These are phyloP conservation scores for Linum lewisii DNA, from an alignment of 345 rosid genomes.

Conservation along the genomic window DNA sequence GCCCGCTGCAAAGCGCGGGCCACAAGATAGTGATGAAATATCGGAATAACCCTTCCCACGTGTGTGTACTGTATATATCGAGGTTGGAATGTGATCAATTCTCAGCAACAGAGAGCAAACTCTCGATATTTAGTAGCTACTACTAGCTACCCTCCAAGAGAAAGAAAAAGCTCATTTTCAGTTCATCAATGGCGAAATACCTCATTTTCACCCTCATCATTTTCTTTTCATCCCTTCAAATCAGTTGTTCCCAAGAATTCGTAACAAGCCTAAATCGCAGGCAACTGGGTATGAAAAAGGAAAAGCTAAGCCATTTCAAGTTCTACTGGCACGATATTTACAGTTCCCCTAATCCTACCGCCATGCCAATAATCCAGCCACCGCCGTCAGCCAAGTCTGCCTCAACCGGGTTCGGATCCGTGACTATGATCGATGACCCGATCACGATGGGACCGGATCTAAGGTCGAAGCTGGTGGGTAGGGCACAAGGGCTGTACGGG, in stretches of 20 bases:
- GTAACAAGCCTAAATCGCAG: not conserved
- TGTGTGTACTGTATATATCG: too few relatives aligned
- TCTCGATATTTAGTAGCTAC: too few relatives aligned
- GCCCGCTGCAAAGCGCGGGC: too few relatives aligned
- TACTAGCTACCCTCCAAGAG: too few relatives aligned
- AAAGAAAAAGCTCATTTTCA: too few relatives aligned
- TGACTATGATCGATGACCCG: constrained; percentile 3
- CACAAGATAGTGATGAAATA: too few relatives aligned
- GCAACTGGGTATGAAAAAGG: not conserved
- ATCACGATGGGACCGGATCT: constrained; percentile 1
- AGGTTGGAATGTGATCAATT: too few relatives aligned
- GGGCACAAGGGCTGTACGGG: constrained; percentile 1
- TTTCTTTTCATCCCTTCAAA: too few relatives aligned
- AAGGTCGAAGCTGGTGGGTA: not conserved
- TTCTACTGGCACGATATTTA: constrained; percentile 5
- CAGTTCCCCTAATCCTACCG: not conserved
- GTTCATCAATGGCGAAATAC: too few relatives aligned
- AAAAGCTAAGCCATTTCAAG: not conserved
- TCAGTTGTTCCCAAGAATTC: not conserved
- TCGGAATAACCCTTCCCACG: too few relatives aligned
- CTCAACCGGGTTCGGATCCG: constrained; percentile 5
- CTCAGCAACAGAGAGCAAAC: too few relatives aligned
- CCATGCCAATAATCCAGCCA: not conserved
- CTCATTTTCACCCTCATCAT: too few relatives aligned
- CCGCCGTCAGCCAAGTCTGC: not conserved